phyloP scores from a whole-genome alignment of 495 filamentous ascomycete genomes.

The Xylaria sp. region DNA sequence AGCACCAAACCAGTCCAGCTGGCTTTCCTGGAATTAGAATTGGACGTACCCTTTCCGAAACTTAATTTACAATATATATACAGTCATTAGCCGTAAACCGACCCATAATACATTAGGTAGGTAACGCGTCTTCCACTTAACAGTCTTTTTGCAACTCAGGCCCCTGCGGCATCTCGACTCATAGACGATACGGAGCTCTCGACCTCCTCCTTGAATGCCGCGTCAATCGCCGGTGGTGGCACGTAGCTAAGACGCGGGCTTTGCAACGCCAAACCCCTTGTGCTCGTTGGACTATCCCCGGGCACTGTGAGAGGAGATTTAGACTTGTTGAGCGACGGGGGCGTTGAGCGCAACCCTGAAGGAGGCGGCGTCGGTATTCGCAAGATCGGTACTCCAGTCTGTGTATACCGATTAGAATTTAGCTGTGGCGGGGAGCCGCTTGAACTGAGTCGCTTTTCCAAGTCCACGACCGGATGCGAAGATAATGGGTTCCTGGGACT shows the following conservation, averaged over 20 bases:
- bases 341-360: not conserved
- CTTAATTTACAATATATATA: not conserved
- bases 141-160: not conserved
- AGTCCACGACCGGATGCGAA: conserved; percentile 32
- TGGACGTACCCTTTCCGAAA: not conserved
- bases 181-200: conserved; percentile 33
- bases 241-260: conserved; percentile 31
- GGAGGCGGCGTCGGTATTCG: not conserved
- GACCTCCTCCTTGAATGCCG: conserved; percentile 22
- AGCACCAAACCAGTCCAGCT: not conserved
- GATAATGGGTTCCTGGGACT: conserved; percentile 27
- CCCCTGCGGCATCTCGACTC: conserved; percentile 12
- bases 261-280: not conserved
- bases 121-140: not conserved
- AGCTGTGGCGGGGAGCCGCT: not conserved
- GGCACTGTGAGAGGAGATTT: not conserved
- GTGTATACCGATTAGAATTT: not conserved
- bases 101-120: not conserved
- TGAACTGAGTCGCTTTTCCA: conserved; percentile 31
- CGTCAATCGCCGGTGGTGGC: conserved; percentile 35
- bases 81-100: not conserved
- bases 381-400: not conserved
- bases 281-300: not conserved
- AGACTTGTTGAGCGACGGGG: not conserved
- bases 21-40: not conserved